phyloP scores from a whole-genome alignment of 495 filamentous ascomycete genomes.

The Neurospora sp. region DNA sequence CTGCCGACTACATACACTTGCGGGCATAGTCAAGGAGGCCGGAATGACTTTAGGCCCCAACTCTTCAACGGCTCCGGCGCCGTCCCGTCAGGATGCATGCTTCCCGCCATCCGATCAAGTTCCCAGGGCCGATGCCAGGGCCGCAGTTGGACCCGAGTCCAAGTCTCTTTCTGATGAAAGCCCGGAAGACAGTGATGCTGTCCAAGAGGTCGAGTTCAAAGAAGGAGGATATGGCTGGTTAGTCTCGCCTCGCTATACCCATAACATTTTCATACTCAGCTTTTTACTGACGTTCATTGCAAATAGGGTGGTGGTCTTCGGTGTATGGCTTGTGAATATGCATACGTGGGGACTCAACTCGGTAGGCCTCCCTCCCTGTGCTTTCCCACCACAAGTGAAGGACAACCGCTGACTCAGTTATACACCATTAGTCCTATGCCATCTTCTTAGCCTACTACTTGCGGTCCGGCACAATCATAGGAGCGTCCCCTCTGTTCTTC shows the following conservation, averaged over 20 bases:
- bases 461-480: conserved; percentile 45
- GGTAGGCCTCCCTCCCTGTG: conserved; percentile 20
- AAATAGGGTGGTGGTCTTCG: conserved; percentile 40
- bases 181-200: conserved; percentile 14
- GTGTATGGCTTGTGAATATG: conserved; percentile 43
- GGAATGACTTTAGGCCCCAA: not conserved
- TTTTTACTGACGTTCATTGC: not conserved
- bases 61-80: not conserved
- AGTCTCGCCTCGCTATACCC: conserved; percentile 3
- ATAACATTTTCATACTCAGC: not conserved
- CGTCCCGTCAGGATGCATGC: not conserved
- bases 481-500: conserved; percentile 48
- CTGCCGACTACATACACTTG: not conserved
- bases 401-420: not conserved
- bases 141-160: not conserved
- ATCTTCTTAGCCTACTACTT: conserved; percentile 68
- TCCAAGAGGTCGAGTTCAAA: conserved; percentile 23
- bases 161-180: conserved; percentile 6
- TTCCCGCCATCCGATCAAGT: not conserved
- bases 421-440: conserved; percentile 43
- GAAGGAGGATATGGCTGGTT: conserved; percentile 41
- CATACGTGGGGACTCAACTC: conserved; percentile 52
- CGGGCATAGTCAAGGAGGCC: not conserved
- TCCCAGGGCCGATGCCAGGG: not conserved
- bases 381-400: not conserved